These are phyloP conservation scores for Stagonosporopsis chrysanthemi DNA, from an alignment of 2,329 filamentous ascomycete species.

Conservation along the genomic window DNA sequence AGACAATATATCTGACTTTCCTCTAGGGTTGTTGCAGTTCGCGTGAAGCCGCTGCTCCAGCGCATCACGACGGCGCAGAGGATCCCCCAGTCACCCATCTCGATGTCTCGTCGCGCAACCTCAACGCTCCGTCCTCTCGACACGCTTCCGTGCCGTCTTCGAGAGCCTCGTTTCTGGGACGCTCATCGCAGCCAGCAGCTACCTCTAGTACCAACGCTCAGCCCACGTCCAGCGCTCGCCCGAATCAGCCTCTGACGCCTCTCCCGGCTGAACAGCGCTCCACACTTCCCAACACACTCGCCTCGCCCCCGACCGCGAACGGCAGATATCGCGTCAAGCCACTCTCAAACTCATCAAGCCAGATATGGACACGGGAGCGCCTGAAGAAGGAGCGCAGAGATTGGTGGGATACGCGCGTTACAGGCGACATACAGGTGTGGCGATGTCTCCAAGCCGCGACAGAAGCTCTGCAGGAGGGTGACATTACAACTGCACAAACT, in stretches of 20 bases:
- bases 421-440: slow-evolving; percentile 81
- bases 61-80: slow-evolving; percentile 7
- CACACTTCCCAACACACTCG: slow-evolving; percentile 39
- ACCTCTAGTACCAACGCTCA: slow-evolving; percentile 6
- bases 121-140: slow-evolving; percentile 27
- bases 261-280: slow-evolving; percentile 38
- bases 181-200: neutral
- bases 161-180: slow-evolving; percentile 8
- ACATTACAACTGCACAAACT: slow-evolving; percentile 69
- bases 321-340: slow-evolving; percentile 28
- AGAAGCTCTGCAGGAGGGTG: slow-evolving; percentile 67
- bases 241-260: slow-evolving; percentile 37
- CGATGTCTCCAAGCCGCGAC: slow-evolving; percentile 73
- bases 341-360: slow-evolving; percentile 29
- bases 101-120: slow-evolving; percentile 28
- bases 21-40: slow-evolving; percentile 28
- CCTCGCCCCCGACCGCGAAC: slow-evolving; percentile 27
- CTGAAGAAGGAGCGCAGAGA: slow-evolving; percentile 76
- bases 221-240: slow-evolving; percentile 24
- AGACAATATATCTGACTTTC: neutral
- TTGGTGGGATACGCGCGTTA: slow-evolving; percentile 91
- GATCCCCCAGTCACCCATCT: slow-evolving; percentile 14
- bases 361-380: slow-evolving; percentile 63
- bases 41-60: slow-evolving; percentile 2
- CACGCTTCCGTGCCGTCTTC: slow-evolving; percentile 11